Percentiles rank a stretch among this genome's conserved stretches.
phyloP scores from a whole-genome alignment of 2,329 filamentous ascomycete species.

The Trichoderma sp. region DNA sequence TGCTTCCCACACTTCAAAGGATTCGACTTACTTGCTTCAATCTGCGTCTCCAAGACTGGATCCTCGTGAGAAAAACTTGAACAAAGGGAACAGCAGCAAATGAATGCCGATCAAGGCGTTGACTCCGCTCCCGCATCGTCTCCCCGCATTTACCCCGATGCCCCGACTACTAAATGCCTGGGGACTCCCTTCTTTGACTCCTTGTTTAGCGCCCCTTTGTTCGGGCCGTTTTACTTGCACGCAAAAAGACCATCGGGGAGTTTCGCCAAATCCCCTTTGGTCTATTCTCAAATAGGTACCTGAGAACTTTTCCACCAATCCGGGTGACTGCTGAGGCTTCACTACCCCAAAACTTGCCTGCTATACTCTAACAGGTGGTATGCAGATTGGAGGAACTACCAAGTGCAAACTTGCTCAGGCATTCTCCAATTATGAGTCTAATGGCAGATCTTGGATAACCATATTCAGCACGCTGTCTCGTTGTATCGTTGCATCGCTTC shows the following conservation, averaged over 20 bases:
- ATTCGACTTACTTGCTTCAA: not conserved
- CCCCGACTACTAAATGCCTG: not conserved
- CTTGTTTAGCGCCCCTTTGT: slow-evolving; percentile 15
- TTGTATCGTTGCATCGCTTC: slow-evolving; percentile 16
- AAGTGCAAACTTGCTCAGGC: not conserved
- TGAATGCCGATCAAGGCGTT: slow-evolving; percentile 5
- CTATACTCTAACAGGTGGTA: not conserved
- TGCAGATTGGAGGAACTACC: not conserved
- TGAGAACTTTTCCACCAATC: slow-evolving; percentile 16
- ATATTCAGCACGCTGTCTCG: slow-evolving; percentile 4
- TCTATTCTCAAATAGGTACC: not conserved
- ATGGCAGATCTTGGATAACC: not conserved
- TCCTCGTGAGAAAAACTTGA: not conserved
- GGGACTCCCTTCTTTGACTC: not conserved
- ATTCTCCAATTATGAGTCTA: not conserved
- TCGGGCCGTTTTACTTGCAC: slow-evolving; percentile 17
- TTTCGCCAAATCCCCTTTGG: slow-evolving; percentile 2
- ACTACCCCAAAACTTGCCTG: not conserved
- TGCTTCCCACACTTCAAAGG: not conserved
- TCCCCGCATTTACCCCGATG: slow-evolving; percentile 16
- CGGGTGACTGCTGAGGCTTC: not conserved
- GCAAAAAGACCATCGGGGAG: slow-evolving; percentile 20
- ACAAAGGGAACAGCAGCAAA: not conserved
- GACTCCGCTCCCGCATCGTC: slow-evolving; percentile 13
- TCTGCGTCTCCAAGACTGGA: not conserved